Evolutionary conservation across 164 flowering plant species (phyloP).

Genomic region (Aristolochia californica): DNA sequence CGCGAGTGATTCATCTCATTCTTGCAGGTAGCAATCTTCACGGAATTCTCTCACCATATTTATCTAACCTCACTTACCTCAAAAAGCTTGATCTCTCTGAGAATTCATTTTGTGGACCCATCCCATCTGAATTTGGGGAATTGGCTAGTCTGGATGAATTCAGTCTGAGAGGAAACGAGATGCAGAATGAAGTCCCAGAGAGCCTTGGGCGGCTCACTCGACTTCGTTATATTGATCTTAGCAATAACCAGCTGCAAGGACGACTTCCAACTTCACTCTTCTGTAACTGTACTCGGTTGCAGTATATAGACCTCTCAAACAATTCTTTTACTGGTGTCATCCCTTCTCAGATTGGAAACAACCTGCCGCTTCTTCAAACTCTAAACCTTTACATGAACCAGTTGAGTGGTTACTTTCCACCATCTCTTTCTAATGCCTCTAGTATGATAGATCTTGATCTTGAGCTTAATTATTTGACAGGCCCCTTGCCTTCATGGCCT

Average conservation of each 20-base stretch:
- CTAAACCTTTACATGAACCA: conserved; percentile 32
- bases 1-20: conserved; percentile 13
- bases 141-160: conserved; percentile 14
- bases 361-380: conserved; percentile 17
- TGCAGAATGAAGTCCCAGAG: conserved; percentile 17
- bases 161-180: conserved; percentile 13
- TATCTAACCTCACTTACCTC: conserved; percentile 24
- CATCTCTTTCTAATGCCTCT: conserved; percentile 29
- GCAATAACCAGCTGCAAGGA: conserved; percentile 18
- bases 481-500: conserved; percentile 32
- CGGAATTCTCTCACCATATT: conserved; percentile 21
- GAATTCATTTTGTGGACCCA: conserved; percentile 17
- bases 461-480: conserved; percentile 32
- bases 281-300: conserved; percentile 31
- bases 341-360: conserved; percentile 35
- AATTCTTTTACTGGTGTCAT: conserved; percentile 32
- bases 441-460: conserved; percentile 25
- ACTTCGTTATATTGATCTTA: conserved; percentile 16
- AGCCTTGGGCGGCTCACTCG: conserved; percentile 14
- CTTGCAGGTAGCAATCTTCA: conserved; percentile 13
- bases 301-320: conserved; percentile 32
- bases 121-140: conserved; percentile 16
- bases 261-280: conserved; percentile 17
- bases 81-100: conserved; percentile 20
- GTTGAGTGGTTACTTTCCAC: conserved; percentile 35